Percentiles rank a stretch among this genome's conserved stretches.
These are phyloP conservation scores for Phaeotremella fagi DNA, from an alignment of 768 basidiomycete genomes.

Conservation along the genomic window DNA sequence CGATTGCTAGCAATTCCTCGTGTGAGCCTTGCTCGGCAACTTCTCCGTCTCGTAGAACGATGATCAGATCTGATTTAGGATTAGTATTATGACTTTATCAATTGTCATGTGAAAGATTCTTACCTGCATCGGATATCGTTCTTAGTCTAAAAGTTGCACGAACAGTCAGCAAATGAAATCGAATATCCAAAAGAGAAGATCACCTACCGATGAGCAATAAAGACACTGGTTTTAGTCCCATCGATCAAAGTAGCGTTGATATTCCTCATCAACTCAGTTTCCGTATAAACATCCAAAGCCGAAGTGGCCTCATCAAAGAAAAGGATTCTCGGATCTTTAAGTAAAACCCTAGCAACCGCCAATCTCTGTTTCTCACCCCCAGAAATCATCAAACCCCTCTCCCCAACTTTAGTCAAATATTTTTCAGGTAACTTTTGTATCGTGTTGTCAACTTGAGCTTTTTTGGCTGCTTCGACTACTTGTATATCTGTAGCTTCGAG, in stretches of 20 bases:
- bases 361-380: slow-evolving; percentile 97
- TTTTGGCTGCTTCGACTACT: slow-evolving; percentile 72
- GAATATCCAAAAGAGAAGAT: slow-evolving; percentile 9
- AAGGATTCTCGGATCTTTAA: slow-evolving; percentile 91
- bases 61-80: slow-evolving; percentile 67
- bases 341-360: slow-evolving; percentile 83
- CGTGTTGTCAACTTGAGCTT: slow-evolving; percentile 81
- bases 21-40: slow-evolving; percentile 94
- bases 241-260: slow-evolving; percentile 74
- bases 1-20: slow-evolving; percentile 67
- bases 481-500: slow-evolving; percentile 83
- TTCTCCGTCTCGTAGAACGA: slow-evolving; percentile 83
- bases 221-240: slow-evolving; percentile 83
- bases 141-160: slow-evolving; percentile 54
- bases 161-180: not conserved
- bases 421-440: slow-evolving; percentile 76
- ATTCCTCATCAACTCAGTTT: slow-evolving; percentile 89
- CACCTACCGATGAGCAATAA: slow-evolving; percentile 75
- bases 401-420: slow-evolving; percentile 87
- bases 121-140: slow-evolving; percentile 85
- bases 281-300: slow-evolving; percentile 90
- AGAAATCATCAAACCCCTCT: slow-evolving; percentile 94
- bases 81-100: not conserved
- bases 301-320: slow-evolving; percentile 99
- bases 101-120: slow-evolving; percentile 29